Percentiles rank a stretch among this genome's conserved stretches.
Evolutionary conservation across 805 yeast genomes (phyloP).

Genomic region (Torulaspora franciscae): DNA sequence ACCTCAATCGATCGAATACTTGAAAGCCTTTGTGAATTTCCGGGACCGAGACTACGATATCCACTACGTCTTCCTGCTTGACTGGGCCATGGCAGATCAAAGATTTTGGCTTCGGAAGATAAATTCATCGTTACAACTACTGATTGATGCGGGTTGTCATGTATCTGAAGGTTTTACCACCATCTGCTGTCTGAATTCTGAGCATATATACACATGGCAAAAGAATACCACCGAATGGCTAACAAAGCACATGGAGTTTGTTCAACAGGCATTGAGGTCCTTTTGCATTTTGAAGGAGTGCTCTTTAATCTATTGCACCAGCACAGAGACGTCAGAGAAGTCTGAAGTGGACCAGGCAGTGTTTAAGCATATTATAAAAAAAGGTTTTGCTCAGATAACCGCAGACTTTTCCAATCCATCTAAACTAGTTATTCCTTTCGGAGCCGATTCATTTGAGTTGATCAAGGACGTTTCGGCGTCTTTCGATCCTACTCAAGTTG

Average conservation of each 20-base stretch:
- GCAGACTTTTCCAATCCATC: conserved; percentile 19
- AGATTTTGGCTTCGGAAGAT: conserved; percentile 21
- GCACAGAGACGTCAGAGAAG: neutral
- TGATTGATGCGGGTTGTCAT: neutral
- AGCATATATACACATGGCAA: conserved; percentile 18
- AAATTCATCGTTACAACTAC: conserved; percentile 1
- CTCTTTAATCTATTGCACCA: conserved; percentile 12
- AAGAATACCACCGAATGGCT: conserved; percentile 22
- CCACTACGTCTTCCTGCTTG: conserved; percentile 19
- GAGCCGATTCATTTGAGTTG: conserved; percentile 50
- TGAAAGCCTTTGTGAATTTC: conserved; percentile 6
- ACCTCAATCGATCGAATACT: neutral
- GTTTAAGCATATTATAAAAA: conserved; percentile 2
- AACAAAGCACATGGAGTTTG: conserved; percentile 22
- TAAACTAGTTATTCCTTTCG: conserved; percentile 41
- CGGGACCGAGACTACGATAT: neutral
- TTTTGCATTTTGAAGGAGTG: conserved; percentile 16
- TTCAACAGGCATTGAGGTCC: conserved; percentile 26
- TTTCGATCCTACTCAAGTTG: conserved; percentile 29
- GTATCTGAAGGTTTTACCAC: conserved; percentile 8
- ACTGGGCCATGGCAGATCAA: conserved; percentile 24
- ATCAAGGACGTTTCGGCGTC: conserved; percentile 40
- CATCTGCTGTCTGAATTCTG: conserved; percentile 18
- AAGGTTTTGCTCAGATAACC: conserved; percentile 3
- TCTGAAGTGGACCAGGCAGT: neutral